Base-by-base conservation (phyloP, 345 rosid genomes). In the Lepidium aucheri region DNA sequence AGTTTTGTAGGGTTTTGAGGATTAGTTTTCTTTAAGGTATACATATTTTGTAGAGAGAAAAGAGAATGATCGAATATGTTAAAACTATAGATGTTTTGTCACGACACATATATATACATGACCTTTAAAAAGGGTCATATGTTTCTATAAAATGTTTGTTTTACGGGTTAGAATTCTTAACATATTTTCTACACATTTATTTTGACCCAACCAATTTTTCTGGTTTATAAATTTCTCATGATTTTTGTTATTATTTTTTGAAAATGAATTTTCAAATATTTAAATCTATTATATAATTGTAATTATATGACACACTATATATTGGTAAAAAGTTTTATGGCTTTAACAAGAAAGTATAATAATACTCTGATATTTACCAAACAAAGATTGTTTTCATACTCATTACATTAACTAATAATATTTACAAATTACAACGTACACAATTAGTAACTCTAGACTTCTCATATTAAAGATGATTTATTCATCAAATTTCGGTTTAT, bases 1-100 rank as follows among this genome's bases (percentile, higher is more conserved):
- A 52, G 42, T 65, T 62, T 67, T 53, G 65, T 58, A 58, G 67
- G 58, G 57, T 53, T 67, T 60, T 36, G 68, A 30, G 53, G 73
- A 53, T 60, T 28, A 34, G 52, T 60, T 32, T 38, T 60, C 20
- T 67, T 24, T 45, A 68, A 45, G 39, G 59, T 45, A 20, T 74
- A 64, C 77, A 74, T 74, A 13, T 44, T 32, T n/a, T 22, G 18
- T 20, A 16, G 18, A 55, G 58, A 64, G 45, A 57, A 51, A 6
- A 53, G 47, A 53, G 52, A 60, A 67, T 44, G 53, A 28, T 28
- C 32, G 7, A 61, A 61, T 36, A 38, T 35, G 20, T 45, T 67
- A 5, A 22, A 53, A 32, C 39, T 20, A 38, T 20, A 9, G 39
- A 38, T 45, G 39, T 74, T 60, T 61, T 53, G 73, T 60, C 73